Evolutionary conservation across 306 rosid species (phyloP).

Genomic region (Glycine tomentella): DNA sequence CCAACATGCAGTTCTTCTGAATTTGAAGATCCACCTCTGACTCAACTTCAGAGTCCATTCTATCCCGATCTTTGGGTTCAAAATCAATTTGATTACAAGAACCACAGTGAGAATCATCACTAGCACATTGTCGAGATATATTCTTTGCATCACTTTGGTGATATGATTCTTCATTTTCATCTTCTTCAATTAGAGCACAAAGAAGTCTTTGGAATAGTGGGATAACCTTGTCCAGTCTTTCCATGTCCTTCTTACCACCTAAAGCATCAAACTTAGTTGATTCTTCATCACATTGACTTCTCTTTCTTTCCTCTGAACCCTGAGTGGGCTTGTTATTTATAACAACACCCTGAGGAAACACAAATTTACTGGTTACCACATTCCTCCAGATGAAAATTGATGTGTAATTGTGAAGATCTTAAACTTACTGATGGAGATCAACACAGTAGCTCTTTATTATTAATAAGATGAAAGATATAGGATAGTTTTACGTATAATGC

Average conservation of each 20-base stretch:
- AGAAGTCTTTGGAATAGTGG: conserved; percentile 88
- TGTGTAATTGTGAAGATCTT: conserved; percentile 34
- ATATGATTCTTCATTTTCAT: conserved; percentile 72
- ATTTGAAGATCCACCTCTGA: conserved; percentile 64
- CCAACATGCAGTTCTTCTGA: conserved; percentile 67
- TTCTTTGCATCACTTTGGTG: conserved; percentile 68
- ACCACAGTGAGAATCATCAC: conserved; percentile 95
- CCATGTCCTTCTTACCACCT: conserved; percentile 55
- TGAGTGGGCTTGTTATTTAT: conserved; percentile 54
- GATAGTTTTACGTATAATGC: background rate
- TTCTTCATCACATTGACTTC: conserved; percentile 52
- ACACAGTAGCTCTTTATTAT: conserved; percentile 20
- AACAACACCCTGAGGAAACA: conserved; percentile 63
- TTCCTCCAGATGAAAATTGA: conserved; percentile 28
- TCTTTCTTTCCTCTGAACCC: conserved; percentile 61
- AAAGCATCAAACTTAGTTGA: conserved; percentile 57
- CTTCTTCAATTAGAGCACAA: conserved; percentile 87
- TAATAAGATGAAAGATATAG: conserved; percentile 37
- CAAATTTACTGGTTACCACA: conserved; percentile 34
- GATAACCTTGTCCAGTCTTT: conserved; percentile 63
- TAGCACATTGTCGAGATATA: conserved; percentile 67
- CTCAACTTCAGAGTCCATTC: conserved; percentile 87
- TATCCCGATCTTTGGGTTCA: conserved; percentile 84
- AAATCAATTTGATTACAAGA: conserved; percentile 83
- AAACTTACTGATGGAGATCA: conserved; percentile 20